phyloP scores from a whole-genome alignment of 805 yeast species.

The Groenewaldozyma tartarivorans region DNA sequence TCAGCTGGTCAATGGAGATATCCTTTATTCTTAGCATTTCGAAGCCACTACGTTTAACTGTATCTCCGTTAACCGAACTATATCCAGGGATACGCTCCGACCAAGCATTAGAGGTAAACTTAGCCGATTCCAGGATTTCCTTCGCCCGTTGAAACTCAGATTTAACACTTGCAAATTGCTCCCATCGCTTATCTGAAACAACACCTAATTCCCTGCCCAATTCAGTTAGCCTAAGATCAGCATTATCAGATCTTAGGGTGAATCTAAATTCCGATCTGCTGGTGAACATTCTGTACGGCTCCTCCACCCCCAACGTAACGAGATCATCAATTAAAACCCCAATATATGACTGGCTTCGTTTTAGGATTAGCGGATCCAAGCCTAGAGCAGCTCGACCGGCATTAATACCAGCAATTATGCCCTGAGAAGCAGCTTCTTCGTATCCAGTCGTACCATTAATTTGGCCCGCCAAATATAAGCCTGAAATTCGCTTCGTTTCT shows the following conservation, averaged over 20 bases:
- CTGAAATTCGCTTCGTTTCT: conserved; percentile 71
- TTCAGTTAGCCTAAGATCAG: conserved; percentile 74
- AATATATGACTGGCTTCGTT: conserved; percentile 76
- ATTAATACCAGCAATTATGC: conserved; percentile 89
- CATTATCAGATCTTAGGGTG: conserved; percentile 87
- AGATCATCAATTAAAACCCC: conserved; percentile 93
- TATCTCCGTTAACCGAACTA: conserved; percentile 7
- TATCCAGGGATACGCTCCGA: conserved; percentile 28
- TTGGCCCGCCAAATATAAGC: conserved; percentile 88
- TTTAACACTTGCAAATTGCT: conserved; percentile 36
- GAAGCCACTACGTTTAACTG: conserved; percentile 53
- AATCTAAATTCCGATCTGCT: conserved; percentile 91
- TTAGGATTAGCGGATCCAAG: conserved; percentile 39
- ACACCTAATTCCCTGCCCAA: conserved; percentile 59
- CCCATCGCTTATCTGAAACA: conserved; percentile 52
- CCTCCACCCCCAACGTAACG: conserved; percentile 90
- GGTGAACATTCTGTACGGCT: conserved; percentile 97
- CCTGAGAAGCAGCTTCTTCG: conserved; percentile 98
- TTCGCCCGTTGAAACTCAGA: conserved; percentile 35
- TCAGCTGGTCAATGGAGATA: conserved; percentile 16
- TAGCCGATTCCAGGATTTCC: conserved; percentile 35
- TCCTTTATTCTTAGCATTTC: conserved; percentile 56
- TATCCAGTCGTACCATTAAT: conserved; percentile 98
- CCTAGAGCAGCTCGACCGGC: conserved; percentile 57
- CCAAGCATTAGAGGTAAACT: conserved; percentile 58